These are phyloP conservation scores for Candida qinlingensis DNA, from an alignment of 805 yeast genomes.

Conservation along the genomic window DNA sequence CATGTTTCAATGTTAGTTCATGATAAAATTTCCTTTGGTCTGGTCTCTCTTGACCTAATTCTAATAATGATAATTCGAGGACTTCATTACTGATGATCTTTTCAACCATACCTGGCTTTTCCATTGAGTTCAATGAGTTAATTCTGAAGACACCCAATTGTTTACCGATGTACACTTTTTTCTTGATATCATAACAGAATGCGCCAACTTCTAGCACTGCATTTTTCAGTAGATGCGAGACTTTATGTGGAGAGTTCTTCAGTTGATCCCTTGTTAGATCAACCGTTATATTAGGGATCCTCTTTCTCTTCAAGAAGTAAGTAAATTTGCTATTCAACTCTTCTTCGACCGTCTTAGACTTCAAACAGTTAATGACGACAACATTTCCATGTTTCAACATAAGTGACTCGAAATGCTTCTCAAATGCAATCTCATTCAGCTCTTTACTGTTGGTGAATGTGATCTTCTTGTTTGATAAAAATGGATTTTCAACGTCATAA, in stretches of 20 bases:
- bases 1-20: constrained; percentile 61
- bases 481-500: constrained; percentile 80
- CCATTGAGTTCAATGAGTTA: constrained; percentile 86
- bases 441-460: constrained; percentile 72
- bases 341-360: constrained; percentile 66
- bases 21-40: constrained; percentile 22
- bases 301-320: constrained; percentile 40
- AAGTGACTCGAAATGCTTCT: constrained; percentile 70
- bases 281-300: constrained; percentile 31
- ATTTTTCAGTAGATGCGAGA: constrained; percentile 51
- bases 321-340: constrained; percentile 59
- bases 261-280: constrained; percentile 33
- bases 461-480: constrained; percentile 76
- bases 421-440: constrained; percentile 83
- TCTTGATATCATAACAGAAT: constrained; percentile 62
- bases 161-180: constrained; percentile 59
- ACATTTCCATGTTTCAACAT: constrained; percentile 77
- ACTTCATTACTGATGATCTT: constrained; percentile 70
- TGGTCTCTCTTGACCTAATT: constrained; percentile 33
- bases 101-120: constrained; percentile 72
- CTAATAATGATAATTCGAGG: constrained; percentile 35
- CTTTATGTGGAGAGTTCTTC: constrained; percentile 31
- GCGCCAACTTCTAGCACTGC: constrained; percentile 81
- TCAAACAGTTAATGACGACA: constrained; percentile 71
- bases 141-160: constrained; percentile 90